Evolutionary conservation across 306 rosid species (phyloP), one percentile per base, ranked within the genome.

Genomic region (Trifolium pratense): DNA sequence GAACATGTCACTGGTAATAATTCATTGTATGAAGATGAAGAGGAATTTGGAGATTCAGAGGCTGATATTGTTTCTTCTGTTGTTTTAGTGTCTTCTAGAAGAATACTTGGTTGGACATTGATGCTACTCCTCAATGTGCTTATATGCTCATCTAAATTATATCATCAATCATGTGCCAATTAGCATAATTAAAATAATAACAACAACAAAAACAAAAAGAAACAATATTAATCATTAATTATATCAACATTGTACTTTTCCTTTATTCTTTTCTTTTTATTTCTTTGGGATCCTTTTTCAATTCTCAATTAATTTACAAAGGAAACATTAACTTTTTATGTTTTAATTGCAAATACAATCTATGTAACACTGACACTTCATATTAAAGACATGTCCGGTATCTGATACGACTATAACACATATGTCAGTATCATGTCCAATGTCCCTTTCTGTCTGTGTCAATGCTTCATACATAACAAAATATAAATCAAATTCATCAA

Each of bases 21-120:
- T 64, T 82, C 75, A 81, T 86, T 85, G 86, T 83, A 82, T 70
- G 96, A 93, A 23, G 91, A 88, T 36, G 98, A 84, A 40, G 85
- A 84, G 42, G 91, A 86, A 81, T 93, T 85, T 49, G 89, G 81
- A 73, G 88, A 80, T 74, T 86, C 86, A 52, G 89, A 74, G n/a
- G 69, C 71, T 79, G 86, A 70, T 18, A 79, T 66, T 63, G 86
- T 73, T 57, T 80, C 89, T 84, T 84, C 86, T 18, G 81, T 62
- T 66, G 90, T 79, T 74, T 71, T 83, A 17, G 80, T 69, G 37
- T 78, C 86, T 69, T 71, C 67, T 43, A 51, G 21, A 43, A 51
- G 66, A 67, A 52, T 78, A 76, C 66, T 77, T 75, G 76, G 45
- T 77, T 88, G 88, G 75, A 82, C 90, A 15, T 55, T 71, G 13